Conservation (phyloP, 2,329 filamentous ascomycete genomes). For the Tolypocladium pustulatum region DNA sequence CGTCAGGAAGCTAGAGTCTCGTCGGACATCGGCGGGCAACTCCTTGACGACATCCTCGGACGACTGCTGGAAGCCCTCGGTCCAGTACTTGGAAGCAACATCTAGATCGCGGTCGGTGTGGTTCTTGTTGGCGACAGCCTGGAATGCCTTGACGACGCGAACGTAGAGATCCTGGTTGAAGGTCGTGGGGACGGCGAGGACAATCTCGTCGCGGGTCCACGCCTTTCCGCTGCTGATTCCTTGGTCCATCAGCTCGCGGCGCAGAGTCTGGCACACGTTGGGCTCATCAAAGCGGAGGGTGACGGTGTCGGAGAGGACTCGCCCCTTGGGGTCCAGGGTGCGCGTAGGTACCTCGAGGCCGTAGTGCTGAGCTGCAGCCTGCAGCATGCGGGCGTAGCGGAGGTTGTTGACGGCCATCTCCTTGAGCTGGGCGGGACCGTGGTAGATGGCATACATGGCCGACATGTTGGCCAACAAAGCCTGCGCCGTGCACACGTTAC, state of each 20-base stretch:
- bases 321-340: conserved; percentile 43
- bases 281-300: conserved; percentile 41
- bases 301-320: conserved; percentile 70
- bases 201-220: conserved; percentile 11
- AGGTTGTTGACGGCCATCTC: conserved; percentile 72
- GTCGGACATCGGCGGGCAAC: conserved; percentile 51
- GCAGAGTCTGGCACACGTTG: conserved; percentile 10
- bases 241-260: conserved; percentile 33
- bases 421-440: conserved; percentile 75
- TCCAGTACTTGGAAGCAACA: conserved; percentile 29
- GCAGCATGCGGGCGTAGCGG: conserved; percentile 58
- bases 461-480: conserved; percentile 92
- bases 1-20: conserved; percentile 67
- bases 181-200: conserved; percentile 15
- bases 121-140: conserved; percentile 15
- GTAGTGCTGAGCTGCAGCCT: conserved; percentile 49
- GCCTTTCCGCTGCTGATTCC: conserved; percentile 69
- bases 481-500: conserved; percentile 95
- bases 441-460: conserved; percentile 88
- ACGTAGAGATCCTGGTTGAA: conserved; percentile 12
- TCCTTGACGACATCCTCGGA: conserved; percentile 24
- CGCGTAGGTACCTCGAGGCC: conserved; percentile 54
- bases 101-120: conserved; percentile 10
- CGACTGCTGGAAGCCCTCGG: conserved; percentile 20
- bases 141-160: conserved; percentile 12